A percentile compares a stretch with the other conserved stretches of the same genome.
These are phyloP conservation scores for Solanum lignicaule DNA, from an alignment of 257 asterid genomes.

Conservation along the genomic window DNA sequence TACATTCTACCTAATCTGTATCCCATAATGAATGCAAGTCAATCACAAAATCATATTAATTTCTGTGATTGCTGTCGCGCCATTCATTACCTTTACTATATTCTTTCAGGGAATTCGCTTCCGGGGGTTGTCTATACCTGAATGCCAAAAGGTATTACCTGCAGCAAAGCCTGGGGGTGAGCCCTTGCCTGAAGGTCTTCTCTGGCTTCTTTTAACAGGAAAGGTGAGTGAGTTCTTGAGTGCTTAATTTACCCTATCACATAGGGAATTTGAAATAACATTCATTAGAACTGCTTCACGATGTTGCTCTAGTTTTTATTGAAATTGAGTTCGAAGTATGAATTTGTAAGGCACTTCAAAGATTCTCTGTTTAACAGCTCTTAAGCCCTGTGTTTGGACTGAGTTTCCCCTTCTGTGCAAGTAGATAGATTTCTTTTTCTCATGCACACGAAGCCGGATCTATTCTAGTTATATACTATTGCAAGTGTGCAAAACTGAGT, in stretches of 20 bases:
- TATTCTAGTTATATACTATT: not conserved
- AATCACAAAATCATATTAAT: not conserved
- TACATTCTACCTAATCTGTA: not conserved
- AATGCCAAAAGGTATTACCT: constrained; percentile 89
- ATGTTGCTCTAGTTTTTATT: not conserved
- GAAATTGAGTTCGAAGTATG: not conserved
- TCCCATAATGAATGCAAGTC: not conserved
- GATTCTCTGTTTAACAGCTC: not conserved
- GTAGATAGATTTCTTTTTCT: not conserved
- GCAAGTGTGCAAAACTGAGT: not conserved
- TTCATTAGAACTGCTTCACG: not conserved
- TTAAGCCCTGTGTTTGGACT: not conserved
- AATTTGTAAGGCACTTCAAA: not conserved
- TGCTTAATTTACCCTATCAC: not conserved
- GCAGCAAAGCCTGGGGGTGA: constrained; percentile 90
- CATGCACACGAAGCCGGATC: not conserved
- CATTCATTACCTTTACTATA: not conserved
- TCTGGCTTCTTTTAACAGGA: constrained; percentile 98
- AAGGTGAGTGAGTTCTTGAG: constrained; percentile 39
- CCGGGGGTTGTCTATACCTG: constrained; percentile 92
- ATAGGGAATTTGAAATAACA: not conserved
- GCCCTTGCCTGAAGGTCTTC: constrained; percentile 98
- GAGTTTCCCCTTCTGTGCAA: not conserved
- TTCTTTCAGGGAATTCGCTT: constrained; percentile 84
- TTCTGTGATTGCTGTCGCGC: not conserved